Conservation (phyloP, 148 eudicot species). For the Vaccinium macrocarpon region DNA sequence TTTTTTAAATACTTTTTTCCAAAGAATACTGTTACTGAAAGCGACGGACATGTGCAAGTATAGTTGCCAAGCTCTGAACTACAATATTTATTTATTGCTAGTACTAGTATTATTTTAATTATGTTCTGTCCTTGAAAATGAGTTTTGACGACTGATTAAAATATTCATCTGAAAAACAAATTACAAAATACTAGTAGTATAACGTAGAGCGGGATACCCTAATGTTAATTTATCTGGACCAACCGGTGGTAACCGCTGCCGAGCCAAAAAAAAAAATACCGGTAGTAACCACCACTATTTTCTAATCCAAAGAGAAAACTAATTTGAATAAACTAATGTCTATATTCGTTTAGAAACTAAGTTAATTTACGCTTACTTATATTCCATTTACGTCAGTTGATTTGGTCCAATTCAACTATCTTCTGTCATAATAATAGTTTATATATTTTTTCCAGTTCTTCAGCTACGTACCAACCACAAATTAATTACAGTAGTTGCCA, state of each 20-base stretch:
- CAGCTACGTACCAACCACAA: not conserved
- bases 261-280: not conserved
- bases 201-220: not conserved
- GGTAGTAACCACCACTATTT: slow-evolving; percentile 13
- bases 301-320: not conserved
- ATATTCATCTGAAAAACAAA: not conserved
- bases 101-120: not conserved
- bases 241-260: not conserved
- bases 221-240: not conserved
- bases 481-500: not conserved
- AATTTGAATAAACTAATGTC: too few species aligned
- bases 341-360: too few species aligned
- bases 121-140: not conserved
- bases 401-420: too few species aligned
- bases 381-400: too few species aligned
- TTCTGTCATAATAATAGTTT: too few species aligned
- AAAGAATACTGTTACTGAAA: slow-evolving; percentile 21
- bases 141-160: not conserved
- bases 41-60: slow-evolving; percentile 42
- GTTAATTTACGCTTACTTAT: too few species aligned
- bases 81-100: not conserved
- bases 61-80: not conserved
- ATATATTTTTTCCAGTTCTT: not conserved
- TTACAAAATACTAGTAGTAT: not conserved
- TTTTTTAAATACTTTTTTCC: not conserved